Evolutionary conservation across 768 basidiomycete genomes (phyloP).

Genomic region (Tricholoma hemisulphureum): DNA sequence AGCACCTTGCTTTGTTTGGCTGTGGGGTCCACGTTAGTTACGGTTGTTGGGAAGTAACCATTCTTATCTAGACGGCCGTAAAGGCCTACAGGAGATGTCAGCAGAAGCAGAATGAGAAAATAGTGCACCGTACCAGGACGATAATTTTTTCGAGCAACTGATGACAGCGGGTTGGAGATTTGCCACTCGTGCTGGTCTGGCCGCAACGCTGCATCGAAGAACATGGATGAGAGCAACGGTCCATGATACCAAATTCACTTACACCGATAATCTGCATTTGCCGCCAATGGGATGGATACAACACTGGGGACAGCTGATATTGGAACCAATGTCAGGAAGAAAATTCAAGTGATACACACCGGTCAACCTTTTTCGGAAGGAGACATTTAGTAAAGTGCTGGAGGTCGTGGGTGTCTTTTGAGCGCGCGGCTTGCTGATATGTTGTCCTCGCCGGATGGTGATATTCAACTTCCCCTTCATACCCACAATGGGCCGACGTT

Average conservation of each 20-base stretch:
- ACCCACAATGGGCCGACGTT: conserved; percentile 36
- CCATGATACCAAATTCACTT: conserved; percentile 9
- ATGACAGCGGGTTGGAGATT: conserved; percentile 55
- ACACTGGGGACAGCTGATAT: conserved; percentile 40
- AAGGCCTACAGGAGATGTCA: conserved; percentile 29
- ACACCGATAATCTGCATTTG: conserved; percentile 69
- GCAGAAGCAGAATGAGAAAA: neutral
- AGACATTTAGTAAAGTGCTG: conserved; percentile 69
- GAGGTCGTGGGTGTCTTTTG: conserved; percentile 44
- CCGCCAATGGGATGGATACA: conserved; percentile 52
- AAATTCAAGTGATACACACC: conserved; percentile 39
- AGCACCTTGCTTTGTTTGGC: conserved; percentile 75
- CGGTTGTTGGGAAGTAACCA: conserved; percentile 66
- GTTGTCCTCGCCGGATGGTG: conserved; percentile 34
- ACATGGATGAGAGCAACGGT: neutral
- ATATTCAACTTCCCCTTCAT: conserved; percentile 31
- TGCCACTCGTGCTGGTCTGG: conserved; percentile 58
- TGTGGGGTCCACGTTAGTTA: conserved; percentile 76
- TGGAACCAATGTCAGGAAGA: neutral
- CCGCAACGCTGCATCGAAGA: conserved; percentile 40
- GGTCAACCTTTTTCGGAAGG: conserved; percentile 49
- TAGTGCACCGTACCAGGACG: conserved; percentile 39
- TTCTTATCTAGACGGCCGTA: conserved; percentile 59
- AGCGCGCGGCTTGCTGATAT: conserved; percentile 50
- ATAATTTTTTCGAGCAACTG: conserved; percentile 52